Conservation (phyloP, 768 basidiomycete species). For the Lentinula sp. region DNA sequence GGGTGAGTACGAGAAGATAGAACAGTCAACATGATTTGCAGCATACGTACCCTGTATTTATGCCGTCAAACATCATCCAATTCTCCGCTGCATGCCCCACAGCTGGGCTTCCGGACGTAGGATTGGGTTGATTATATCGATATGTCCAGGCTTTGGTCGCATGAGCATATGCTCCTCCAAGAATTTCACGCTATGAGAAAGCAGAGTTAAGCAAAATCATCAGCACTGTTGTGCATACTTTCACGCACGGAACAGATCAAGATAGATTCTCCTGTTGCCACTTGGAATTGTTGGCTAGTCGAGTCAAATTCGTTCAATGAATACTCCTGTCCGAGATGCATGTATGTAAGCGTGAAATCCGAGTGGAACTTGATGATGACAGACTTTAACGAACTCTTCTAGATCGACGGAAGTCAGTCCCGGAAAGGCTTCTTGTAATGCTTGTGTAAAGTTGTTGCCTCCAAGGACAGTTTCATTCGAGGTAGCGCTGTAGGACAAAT, state of each 20-base stretch:
- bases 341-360: neutral
- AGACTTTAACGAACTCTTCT: conserved; percentile 26
- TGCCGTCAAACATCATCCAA: conserved; percentile 64
- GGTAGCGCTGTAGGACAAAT: conserved; percentile 31
- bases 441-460: conserved; percentile 29
- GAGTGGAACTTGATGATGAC: neutral
- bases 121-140: conserved; percentile 53
- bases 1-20: conserved; percentile 8
- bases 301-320: conserved; percentile 38
- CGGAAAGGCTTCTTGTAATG: conserved; percentile 39
- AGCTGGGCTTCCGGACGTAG: conserved; percentile 26
- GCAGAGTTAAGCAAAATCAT: neutral
- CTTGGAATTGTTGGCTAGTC: conserved; percentile 33
- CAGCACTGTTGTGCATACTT: neutral
- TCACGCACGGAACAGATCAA: conserved; percentile 48
- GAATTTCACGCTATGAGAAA: conserved; percentile 33
- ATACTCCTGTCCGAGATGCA: conserved; percentile 26
- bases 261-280: conserved; percentile 42
- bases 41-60: conserved; percentile 45
- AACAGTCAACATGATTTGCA: neutral
- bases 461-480: conserved; percentile 54
- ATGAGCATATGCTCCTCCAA: conserved; percentile 35
- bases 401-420: conserved; percentile 33
- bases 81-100: conserved; percentile 55
- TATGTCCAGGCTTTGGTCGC: conserved; percentile 42